Conservation (phyloP, 108 stramenopile genomes). For the Bacterosira constricta region DNA sequence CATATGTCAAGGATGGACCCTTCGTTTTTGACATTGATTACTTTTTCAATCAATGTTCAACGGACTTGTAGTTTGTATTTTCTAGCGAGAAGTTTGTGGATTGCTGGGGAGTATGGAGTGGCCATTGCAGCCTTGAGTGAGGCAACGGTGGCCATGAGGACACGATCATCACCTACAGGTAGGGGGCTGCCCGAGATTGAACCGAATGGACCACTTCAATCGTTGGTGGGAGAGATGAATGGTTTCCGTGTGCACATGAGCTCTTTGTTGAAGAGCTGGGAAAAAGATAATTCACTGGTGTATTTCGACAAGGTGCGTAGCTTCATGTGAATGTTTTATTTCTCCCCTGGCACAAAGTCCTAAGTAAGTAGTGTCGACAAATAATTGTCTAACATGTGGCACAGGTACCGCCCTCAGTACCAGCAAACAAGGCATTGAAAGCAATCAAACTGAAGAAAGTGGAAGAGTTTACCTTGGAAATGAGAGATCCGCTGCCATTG, state of each 20-base stretch:
- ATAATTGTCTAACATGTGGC: not conserved
- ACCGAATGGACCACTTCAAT: constrained; percentile 52
- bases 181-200: constrained; percentile 73
- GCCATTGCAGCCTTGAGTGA: constrained; percentile 85
- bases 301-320: constrained; percentile 78
- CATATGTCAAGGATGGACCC: constrained; percentile 75
- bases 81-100: constrained; percentile 75
- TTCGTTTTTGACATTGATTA: constrained; percentile 77
- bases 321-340: not conserved
- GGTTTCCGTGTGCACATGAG: constrained; percentile 75
- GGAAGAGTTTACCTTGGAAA: constrained; percentile 63
- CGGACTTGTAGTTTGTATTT: constrained; percentile 74
- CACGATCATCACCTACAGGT: constrained; percentile 37
- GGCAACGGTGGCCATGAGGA: constrained; percentile 60
- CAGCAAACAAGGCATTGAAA: constrained; percentile 64
- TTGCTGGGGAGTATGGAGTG: constrained; percentile 68
- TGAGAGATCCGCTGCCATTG: constrained; percentile 75
- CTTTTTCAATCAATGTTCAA: constrained; percentile 79
- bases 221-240: constrained; percentile 66
- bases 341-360: not conserved
- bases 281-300: constrained; percentile 80
- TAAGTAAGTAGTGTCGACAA: not conserved
- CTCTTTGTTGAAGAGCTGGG: constrained; percentile 63
- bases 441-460: constrained; percentile 70
- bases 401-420: constrained; percentile 65